Base-by-base conservation (phyloP, 805 yeast species). In the Pichia pseudocactophila region DNA sequence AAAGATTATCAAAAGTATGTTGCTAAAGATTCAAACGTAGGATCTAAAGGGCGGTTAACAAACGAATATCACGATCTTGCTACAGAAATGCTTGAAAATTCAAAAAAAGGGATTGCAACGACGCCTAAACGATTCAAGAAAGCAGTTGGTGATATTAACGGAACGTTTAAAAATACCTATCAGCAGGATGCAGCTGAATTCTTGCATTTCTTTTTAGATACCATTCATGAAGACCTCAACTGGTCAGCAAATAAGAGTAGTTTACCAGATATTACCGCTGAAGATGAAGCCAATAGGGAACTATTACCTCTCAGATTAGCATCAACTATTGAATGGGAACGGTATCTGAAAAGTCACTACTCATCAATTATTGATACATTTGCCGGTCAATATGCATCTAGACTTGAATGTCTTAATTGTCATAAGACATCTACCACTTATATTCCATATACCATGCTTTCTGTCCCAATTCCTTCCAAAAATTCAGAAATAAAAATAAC, bases 121-220 rank as follows among this genome's bases (percentile, higher is more conserved):
- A 45, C 40, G 16, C 53, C 56, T 7, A 31, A 30, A 33, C 36
- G 30, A 18, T 82, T 89, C 58, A 84, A 85, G 56, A 68, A 68
- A 38, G 72, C 79, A 2, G 65, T 82, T 18, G 95, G 94, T 0
- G 68, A 80, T 1, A 59, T 84, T 31, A 81, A 87, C 30, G 59
- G 69, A 2, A 74, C 76, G 47, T 87, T 83, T 57, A 71, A 73
- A 15, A 79, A 81, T 8, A 63, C 56, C 50, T 85, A 82, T 41
- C 95, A 86, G 58, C 95, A 87, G 55, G 96, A 86, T 58, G 82
- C 92, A 51, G 81, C 82, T 42, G 96, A 86, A 53, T 86, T 86
- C 56, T 63, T 86, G 50, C 80, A 80, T 43, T 86, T 79, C 53
- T 52, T 86, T 5, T 64, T 86, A 20, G 95, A 87, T 56, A 75